Evolutionary conservation across 2,329 filamentous ascomycete species (phyloP).

Genomic region (Neonectria neomacrospora): DNA sequence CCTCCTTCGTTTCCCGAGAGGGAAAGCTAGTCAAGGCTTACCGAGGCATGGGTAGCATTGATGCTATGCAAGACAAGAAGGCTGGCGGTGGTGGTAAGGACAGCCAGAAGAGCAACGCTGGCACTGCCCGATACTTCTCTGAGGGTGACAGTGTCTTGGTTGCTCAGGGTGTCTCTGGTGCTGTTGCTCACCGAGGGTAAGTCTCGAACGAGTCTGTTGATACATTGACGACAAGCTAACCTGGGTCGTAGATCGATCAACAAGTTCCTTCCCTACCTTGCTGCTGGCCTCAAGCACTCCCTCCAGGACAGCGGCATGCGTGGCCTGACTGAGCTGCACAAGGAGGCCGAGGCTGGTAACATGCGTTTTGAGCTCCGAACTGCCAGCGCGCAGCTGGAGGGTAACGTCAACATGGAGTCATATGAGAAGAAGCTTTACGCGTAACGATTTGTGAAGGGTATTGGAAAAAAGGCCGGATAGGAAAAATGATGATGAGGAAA

Average conservation of each 20-base stretch:
- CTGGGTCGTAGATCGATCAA: conserved; percentile 73
- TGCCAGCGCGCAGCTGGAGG: conserved; percentile 93
- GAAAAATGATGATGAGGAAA: conserved; percentile 33
- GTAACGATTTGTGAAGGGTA: conserved; percentile 57
- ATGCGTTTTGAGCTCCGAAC: conserved; percentile 95
- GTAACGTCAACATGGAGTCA: conserved; percentile 97
- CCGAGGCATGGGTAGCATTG: conserved; percentile 98
- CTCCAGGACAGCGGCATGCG: conserved; percentile 93
- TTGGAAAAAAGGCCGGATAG: conserved; percentile 23
- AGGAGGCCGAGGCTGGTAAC: conserved; percentile 76
- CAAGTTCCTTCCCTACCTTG: conserved; percentile 96
- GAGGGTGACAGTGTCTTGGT: conserved; percentile 95
- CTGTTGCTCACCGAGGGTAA: conserved; percentile 79
- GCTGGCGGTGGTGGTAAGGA: conserved; percentile 79
- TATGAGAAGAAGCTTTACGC: conserved; percentile 99
- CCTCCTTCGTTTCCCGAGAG: conserved; percentile 95
- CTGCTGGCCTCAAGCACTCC: conserved; percentile 95
- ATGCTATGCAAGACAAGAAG: conserved; percentile 99
- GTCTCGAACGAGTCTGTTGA: conserved; percentile 37
- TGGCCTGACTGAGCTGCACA: conserved; percentile 81
- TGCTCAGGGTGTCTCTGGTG: conserved; percentile 93
- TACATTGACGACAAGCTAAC: conserved; percentile 45
- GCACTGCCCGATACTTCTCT: conserved; percentile 97
- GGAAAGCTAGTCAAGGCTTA: conserved; percentile 99
- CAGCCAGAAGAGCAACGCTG: conserved; percentile 86